A percentile compares a stretch with the other conserved stretches of the same genome.
phyloP scores from a whole-genome alignment of 2,329 filamentous ascomycete species.

The Paecilomyces variotii region DNA sequence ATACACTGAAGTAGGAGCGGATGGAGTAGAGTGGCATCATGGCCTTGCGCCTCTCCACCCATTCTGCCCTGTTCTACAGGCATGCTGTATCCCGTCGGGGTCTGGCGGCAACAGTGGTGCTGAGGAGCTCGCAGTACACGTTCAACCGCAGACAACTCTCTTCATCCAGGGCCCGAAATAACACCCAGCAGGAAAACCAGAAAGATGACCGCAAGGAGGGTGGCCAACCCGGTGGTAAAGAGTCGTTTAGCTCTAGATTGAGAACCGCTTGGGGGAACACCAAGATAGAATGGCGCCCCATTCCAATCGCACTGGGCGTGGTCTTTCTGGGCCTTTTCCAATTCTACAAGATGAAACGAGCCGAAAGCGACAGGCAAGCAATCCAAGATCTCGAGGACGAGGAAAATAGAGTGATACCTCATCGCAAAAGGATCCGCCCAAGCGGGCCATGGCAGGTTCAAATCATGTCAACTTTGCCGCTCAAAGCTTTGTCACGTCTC shows the following conservation, averaged over 20 bases:
- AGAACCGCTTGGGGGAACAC: slow-evolving; percentile 54
- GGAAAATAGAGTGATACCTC: slow-evolving; percentile 35
- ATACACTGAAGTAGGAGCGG: slow-evolving; percentile 11
- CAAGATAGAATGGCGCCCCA: slow-evolving; percentile 79
- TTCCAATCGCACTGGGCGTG: slow-evolving; percentile 78
- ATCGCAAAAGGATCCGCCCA: slow-evolving; percentile 60
- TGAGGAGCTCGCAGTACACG: slow-evolving; percentile 26
- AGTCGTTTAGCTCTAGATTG: slow-evolving; percentile 51
- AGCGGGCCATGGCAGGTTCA: slow-evolving; percentile 90
- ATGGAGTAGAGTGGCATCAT: slow-evolving; percentile 24
- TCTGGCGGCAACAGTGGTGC: slow-evolving; percentile 15
- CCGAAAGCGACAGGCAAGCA: slow-evolving; percentile 45
- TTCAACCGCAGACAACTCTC: slow-evolving; percentile 20
- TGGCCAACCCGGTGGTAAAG: slow-evolving; percentile 32
- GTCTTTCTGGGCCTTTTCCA: slow-evolving; percentile 76
- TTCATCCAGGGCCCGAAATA: slow-evolving; percentile 31
- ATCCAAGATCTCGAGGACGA: slow-evolving; percentile 29
- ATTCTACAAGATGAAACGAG: slow-evolving; percentile 63
- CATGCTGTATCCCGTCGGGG: slow-evolving; percentile 12
- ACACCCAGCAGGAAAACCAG: background rate
- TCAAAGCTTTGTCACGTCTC: slow-evolving; percentile 80
- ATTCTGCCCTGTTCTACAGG: slow-evolving; percentile 16
- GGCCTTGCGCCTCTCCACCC: slow-evolving; percentile 25
- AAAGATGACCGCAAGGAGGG: slow-evolving; percentile 33
- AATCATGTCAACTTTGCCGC: slow-evolving; percentile 83